Evolutionary conservation across 1,284 basidiomycete species (phyloP), one percentile per base, ranked within the genome.

Genomic region (Neonothopanus nambi): DNA sequence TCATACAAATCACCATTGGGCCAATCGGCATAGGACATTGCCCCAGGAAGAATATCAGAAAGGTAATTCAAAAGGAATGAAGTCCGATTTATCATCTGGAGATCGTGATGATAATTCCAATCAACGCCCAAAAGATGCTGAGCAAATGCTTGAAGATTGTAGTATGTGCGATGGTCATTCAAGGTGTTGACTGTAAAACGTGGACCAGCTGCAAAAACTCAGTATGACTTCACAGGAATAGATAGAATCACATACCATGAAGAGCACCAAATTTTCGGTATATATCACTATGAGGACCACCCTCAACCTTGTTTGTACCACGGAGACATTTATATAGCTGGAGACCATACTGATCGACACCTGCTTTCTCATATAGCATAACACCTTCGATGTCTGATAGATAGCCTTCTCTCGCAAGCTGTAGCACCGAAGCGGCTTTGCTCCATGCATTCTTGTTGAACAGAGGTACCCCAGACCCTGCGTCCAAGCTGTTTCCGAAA

Each of bases 11-110:
- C 63, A 21, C 56, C 56, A 54, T 65, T 65, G 1, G 59, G 26
- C 63, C 64, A 66, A 6, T 61, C 57, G 9, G 44, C 15, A 41
- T 63, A 66, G 8, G 61, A 58, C 6, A 26, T 7, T 0, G 62
- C 60, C 20, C 65, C 65, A 3, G 47, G 6, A 2, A 65, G 15
- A 0, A 42, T 38, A 37, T 59, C 62, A 2, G 65, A 63, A 0
- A 65, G 47, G 33, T 60, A 65, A n/a, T 65, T 66, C 0, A 65
- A 38, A 5, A 66, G 53, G 36, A 66, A 65, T 17, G 61, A 60
- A 0, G 56, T 61, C 0, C 58, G 54, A 28, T 66, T 66, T 2
- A 63, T 59, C 20, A 64, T 50, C 0, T 40, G 55, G 3, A 45
- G 43, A 45, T 45, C n/a, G 8, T 45, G 43, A n/a, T 45, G 43